Evolutionary conservation across 2,329 filamentous ascomycete species (phyloP), one percentile per base, ranked within the genome.

Genomic region (Magnaporthiopsis incrustans): DNA sequence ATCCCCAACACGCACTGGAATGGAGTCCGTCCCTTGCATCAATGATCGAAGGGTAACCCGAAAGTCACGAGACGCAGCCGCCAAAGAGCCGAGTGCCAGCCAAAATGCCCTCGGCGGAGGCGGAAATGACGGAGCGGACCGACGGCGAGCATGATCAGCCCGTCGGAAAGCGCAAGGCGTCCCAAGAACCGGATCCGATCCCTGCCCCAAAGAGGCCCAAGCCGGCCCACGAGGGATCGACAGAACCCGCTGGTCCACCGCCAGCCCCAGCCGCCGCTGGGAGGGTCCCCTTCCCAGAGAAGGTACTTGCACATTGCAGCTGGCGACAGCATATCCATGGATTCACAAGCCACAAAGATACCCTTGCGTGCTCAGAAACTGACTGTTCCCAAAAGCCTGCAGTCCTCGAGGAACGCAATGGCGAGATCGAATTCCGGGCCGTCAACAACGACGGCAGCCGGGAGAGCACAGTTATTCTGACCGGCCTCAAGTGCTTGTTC

Each of bases 401-500:
- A n/a, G 89, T 90, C 14, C 77, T 89, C 63, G 89, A 91, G 75
- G 89, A 91, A 74, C 83, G 87, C 66, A 85, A 85, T 71, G 87
- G 88, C 64, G 85, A 89, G 63, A 91, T 91, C 66, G 87, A 91
- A 71, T 91, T 91, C 73, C 82, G 88, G 62, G 89, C 91, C 11
- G 89, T 91, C 67, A 91, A 91, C 75, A 91, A 91, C 70, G 89
- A 91, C 70, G 86, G 86, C 66, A 78, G 81, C 26, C 79, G 83
- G 58, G 86, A 89, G 69, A 89, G 85, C 75, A 84, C 87, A 65
- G 89, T 91, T 70, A 89, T 91, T 70, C 77, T 91, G 65, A 91
- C 88, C 0, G 89, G 89, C n/a, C 76, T 91, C 64, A 91, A 91
- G 75, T 90, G 88, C 71, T 90, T 91, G 66, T 91, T 91, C 70